Evolutionary conservation across 1,284 basidiomycete genomes (phyloP).

Genomic region (Bondarzewia mesenterica): DNA sequence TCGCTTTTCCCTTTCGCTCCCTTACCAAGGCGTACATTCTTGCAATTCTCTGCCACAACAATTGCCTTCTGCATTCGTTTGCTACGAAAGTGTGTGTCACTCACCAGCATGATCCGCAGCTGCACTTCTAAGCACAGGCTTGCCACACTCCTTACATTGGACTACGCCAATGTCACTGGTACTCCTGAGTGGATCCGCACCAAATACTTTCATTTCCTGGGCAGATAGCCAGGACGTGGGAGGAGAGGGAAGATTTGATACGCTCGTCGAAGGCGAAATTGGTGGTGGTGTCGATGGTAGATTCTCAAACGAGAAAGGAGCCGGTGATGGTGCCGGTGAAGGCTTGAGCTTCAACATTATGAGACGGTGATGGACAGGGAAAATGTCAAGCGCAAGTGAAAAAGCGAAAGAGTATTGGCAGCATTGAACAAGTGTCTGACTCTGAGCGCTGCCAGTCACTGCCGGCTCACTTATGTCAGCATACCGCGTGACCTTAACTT

Average conservation of each 20-base stretch:
- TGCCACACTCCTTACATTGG: constrained; percentile 71
- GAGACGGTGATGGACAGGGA: constrained; percentile 13
- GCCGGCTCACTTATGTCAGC: too few relatives aligned
- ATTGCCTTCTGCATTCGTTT: not conserved
- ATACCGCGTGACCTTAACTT: too few relatives aligned
- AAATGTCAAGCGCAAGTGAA: not conserved
- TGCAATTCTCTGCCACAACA: constrained; percentile 45
- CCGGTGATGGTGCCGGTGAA: constrained; percentile 23
- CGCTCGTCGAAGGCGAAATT: constrained; percentile 23
- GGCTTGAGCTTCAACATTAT: constrained; percentile 57
- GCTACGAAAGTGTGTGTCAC: constrained; percentile 14
- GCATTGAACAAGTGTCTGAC: not conserved
- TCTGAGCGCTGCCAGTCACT: not conserved
- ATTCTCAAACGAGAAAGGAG: constrained; percentile 53
- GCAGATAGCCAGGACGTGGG: constrained; percentile 79
- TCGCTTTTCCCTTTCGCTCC: constrained; percentile 44
- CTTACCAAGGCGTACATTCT: constrained; percentile 50
- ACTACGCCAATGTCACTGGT: constrained; percentile 61
- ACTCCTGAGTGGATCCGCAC: constrained; percentile 53
- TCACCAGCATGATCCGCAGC: constrained; percentile 69
- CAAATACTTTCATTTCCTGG: constrained; percentile 83
- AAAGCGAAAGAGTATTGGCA: too few relatives aligned
- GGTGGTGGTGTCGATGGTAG: constrained; percentile 28
- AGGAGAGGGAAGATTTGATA: constrained; percentile 37
- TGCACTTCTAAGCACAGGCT: constrained; percentile 70